Evolutionary conservation across 2,329 filamentous ascomycete genomes (phyloP).

Genomic region (Aspergillus tanneri): DNA sequence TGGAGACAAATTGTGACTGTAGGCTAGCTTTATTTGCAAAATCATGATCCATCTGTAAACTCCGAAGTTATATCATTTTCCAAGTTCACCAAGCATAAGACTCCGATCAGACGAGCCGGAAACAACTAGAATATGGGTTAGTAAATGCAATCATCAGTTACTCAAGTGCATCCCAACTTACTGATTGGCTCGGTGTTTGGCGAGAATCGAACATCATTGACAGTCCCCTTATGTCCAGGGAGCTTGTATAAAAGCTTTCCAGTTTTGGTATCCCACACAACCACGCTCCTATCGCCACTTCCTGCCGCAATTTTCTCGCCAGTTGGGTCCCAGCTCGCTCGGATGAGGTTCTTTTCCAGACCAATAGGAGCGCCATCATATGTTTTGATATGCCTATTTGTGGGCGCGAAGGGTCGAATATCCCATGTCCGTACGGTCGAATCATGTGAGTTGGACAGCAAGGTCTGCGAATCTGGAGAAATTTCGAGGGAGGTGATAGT

Average conservation of each 20-base stretch:
- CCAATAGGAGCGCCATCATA: conserved; percentile 90
- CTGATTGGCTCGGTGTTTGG: conserved; percentile 81
- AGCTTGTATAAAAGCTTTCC: conserved; percentile 92
- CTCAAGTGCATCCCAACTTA: conserved; percentile 54
- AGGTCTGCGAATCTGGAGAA: conserved; percentile 87
- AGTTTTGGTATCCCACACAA: conserved; percentile 86
- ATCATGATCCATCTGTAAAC: not conserved
- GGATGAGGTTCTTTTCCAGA: conserved; percentile 86
- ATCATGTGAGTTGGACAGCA: conserved; percentile 91
- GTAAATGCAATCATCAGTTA: not conserved
- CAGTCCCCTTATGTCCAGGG: conserved; percentile 89
- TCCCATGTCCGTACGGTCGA: conserved; percentile 95
- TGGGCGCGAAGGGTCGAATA: conserved; percentile 87
- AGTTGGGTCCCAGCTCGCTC: conserved; percentile 83
- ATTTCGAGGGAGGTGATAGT: conserved; percentile 86
- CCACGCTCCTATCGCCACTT: conserved; percentile 83
- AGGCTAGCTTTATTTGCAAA: not conserved
- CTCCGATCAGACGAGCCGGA: conserved; percentile 88
- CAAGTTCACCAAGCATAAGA: conserved; percentile 77
- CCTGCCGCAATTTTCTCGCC: conserved; percentile 87
- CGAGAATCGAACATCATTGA: conserved; percentile 91
- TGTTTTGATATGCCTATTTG: conserved; percentile 78
- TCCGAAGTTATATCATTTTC: conserved; percentile 51
- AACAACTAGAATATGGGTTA: conserved; percentile 59
- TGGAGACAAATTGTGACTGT: not conserved